Evolutionary conservation across 1,139 yeast genomes (phyloP), one percentile per base, ranked within the genome.

Genomic region (Pichia cactophila): DNA sequence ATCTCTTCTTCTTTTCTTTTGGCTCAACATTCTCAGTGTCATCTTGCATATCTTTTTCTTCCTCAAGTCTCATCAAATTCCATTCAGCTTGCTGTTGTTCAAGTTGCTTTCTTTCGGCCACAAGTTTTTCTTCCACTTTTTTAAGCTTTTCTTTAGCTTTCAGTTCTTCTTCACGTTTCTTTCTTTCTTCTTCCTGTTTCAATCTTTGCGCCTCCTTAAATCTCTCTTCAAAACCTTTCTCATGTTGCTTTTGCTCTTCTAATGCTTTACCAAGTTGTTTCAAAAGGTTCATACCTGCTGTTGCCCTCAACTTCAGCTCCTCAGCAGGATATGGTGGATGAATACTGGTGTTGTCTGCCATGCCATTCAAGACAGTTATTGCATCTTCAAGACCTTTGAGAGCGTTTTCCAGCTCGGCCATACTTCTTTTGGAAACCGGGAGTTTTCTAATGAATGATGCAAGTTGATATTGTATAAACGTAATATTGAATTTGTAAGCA

Each of bases 61-160:
- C 70, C 56, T 70, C 79, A 64, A 68, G 58, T 43, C 78, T 70
- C 57, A 77, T 78, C 62, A 80, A 84, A 38, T 85, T 86, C 92
- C 94, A 83, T 62, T 83, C 83, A 58, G 79, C 79, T 7, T 95
- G 94, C 63, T 87, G 92, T 57, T 83, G 88, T 62, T 86, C 95
- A 49, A 87, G 71, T 50, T 71, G 75, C 54, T 76, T 77, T 62
- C 90, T 80, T 63, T 88, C 94, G 58, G 77, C 80, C 33, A 81
- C 81, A 59, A 80, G 69, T 61, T 72, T 78, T 66, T 67, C 77
- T 59, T 75, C 72, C 53, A 70, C 68, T 53, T 68, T 66, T 50
- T 69, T 73, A 48, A 68, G 72, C 51, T 70, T 74, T 47, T 70
- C 72, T 55, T 66, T 70, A 56, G 65, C 72, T 65, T 61, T 66